These are phyloP conservation scores for Pterulicium gracile DNA, from an alignment of 1,284 basidiomycete genomes.

Conservation along the genomic window DNA sequence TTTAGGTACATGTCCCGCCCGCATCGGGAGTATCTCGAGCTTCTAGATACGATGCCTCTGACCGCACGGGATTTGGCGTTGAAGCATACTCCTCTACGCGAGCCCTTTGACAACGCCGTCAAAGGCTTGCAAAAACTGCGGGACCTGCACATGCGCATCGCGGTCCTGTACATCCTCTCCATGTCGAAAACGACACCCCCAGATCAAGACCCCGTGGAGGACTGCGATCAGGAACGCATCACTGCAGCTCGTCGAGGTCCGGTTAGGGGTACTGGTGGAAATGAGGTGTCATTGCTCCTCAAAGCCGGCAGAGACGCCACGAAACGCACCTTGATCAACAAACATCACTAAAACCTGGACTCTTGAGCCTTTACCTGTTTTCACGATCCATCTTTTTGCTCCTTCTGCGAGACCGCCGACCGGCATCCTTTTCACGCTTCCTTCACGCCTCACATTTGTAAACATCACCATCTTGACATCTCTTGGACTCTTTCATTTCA, in stretches of 20 bases:
- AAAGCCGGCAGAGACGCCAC: conserved; percentile 88
- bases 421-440: too few species aligned
- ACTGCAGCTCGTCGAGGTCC: conserved; percentile 30
- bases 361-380: too few species aligned
- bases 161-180: conserved; percentile 75
- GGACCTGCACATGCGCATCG: conserved; percentile 84
- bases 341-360: too few species aligned
- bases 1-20: conserved; percentile 57
- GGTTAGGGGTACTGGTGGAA: conserved; percentile 84
- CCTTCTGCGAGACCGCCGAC: too few species aligned
- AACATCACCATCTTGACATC: too few species aligned
- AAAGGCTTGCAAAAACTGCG: conserved; percentile 72
- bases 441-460: too few species aligned
- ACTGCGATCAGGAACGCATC: conserved; percentile 17
- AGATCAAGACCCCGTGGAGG: conserved; percentile 36
- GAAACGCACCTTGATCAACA: conserved; percentile 42
- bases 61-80: conserved; percentile 51
- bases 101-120: conserved; percentile 75
- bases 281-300: conserved; percentile 67
- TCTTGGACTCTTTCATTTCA: too few species aligned
- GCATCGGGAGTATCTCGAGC: conserved; percentile 56
- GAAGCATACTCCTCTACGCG: conserved; percentile 42
- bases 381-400: too few species aligned
- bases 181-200: conserved; percentile 53
- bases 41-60: conserved; percentile 35